Evolutionary conservation across 2,329 filamentous ascomycete species (phyloP).

Genomic region (Fusarium sp.): DNA sequence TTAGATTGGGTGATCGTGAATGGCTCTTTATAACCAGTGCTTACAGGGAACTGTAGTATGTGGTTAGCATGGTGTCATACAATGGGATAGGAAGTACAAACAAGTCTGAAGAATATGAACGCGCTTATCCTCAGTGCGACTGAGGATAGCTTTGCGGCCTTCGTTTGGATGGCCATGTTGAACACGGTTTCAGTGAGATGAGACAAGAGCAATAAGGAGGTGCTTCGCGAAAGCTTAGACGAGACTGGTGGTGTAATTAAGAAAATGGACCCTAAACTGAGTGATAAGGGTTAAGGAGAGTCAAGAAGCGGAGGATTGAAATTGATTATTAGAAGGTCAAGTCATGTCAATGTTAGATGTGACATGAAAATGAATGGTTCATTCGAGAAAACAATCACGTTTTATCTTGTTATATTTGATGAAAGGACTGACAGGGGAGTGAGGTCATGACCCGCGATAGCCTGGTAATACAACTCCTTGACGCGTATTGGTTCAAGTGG

Average conservation of each 20-base stretch:
- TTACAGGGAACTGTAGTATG: slow-evolving; percentile 54
- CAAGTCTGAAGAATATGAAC: slow-evolving; percentile 56
- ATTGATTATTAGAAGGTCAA: slow-evolving; percentile 5
- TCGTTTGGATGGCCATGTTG: slow-evolving; percentile 52
- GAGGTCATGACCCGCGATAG: slow-evolving; percentile 39
- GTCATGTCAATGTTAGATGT: slow-evolving; percentile 26
- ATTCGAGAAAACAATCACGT: slow-evolving; percentile 28
- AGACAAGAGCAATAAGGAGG: slow-evolving; percentile 17
- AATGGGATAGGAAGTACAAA: slow-evolving; percentile 41
- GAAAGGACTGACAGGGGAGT: slow-evolving; percentile 38
- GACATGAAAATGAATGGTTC: slow-evolving; percentile 26
- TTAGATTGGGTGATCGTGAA: slow-evolving; percentile 31
- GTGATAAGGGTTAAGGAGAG: slow-evolving; percentile 38
- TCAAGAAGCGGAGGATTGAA: slow-evolving; percentile 32
- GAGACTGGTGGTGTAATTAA: slow-evolving; percentile 12
- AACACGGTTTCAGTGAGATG: slow-evolving; percentile 21
- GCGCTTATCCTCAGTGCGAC: slow-evolving; percentile 55
- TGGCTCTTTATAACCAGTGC: slow-evolving; percentile 23
- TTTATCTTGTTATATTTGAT: slow-evolving; percentile 31
- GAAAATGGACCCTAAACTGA: slow-evolving; percentile 4
- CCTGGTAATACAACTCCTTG: slow-evolving; percentile 24
- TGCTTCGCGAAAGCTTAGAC: slow-evolving; percentile 14
- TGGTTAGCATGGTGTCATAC: slow-evolving; percentile 27
- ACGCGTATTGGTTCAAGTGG: slow-evolving; percentile 34
- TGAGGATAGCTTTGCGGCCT: slow-evolving; percentile 54